A percentile compares a stretch with the other conserved stretches of the same genome.
Evolutionary conservation across 306 rosid genomes (phyloP).

Genomic region (Malus domestica): ASM211411v1 NC_041801.1:24015001-24015500

Average conservation of each 20-base stretch:
- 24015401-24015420: conserved; percentile 47
- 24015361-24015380: conserved; percentile 49
- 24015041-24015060: conserved; percentile 63
- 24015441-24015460: conserved; percentile 58
- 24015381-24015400: conserved; percentile 52
- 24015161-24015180: conserved; percentile 45
- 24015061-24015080: conserved; percentile 51
- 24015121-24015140: conserved; percentile 31
- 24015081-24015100: conserved; percentile 27
- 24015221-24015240: conserved; percentile 57
- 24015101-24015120: conserved; percentile 40
- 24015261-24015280: conserved; percentile 18
- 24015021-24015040: conserved; percentile 43
- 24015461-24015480: conserved; percentile 67
- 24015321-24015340: conserved; percentile 27
- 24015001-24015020: conserved; percentile 61
- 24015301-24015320: conserved; percentile 28
- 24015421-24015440: conserved; percentile 49
- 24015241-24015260: conserved; percentile 31
- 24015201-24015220: conserved; percentile 57
- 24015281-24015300: conserved; percentile 26
- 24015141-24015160: conserved; percentile 42
- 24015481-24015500: conserved; percentile 53
- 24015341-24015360: conserved; percentile 43
- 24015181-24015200: conserved; percentile 40